Evolutionary conservation across 129 eudicot species (phyloP), one percentile per base, ranked within the genome.

Genomic region (Flaveria brownii): DNA sequence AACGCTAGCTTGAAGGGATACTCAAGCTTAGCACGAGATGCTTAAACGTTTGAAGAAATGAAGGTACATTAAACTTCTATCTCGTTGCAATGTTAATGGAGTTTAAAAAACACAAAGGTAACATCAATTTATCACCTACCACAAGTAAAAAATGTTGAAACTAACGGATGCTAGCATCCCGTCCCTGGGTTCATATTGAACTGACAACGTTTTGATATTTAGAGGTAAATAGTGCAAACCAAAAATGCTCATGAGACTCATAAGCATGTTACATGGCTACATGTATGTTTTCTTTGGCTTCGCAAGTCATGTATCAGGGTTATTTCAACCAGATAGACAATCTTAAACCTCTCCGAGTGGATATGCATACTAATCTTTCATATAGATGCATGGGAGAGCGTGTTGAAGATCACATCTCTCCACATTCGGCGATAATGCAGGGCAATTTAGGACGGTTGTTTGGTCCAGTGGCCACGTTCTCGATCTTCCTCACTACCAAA

Each of bases 361-460:
- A 33, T 33, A 33, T 33, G 4, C 41, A 36, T 4, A 36, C 73
- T 49, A 47, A 13, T 49, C 64, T 17, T 65, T 51, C 67, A 67
- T 76, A 60, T 36, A 55, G 30, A 33, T 33, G 52, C 36, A 49
- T 12, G 50, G 18, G 50, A 9, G 2, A 8, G 46, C 47, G 54
- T 41, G 36, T 5, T 6, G 23, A 57, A 20, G 65, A 77, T 82
- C 75, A 93, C 98, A 93, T 93, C 80, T 93, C 98, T 57, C 98
- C 98, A 30, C 98, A 93, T 72, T 93, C 98, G 6, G 97, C 91
- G 61, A 93, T 87, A 4, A 90, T 83, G 66, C 96, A 88, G 1
- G 97, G 83, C 82, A 93, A 62, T 73, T 93, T 93, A 18, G 98
- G 98, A 9, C 96, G 85, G 78, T 84, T 93, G 86, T 90, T 88